Percentiles rank a stretch among this genome's conserved stretches.
Evolutionary conservation across 2,329 filamentous ascomycete species (phyloP).

Genomic region (Arthrobotrys megalospora): DNA sequence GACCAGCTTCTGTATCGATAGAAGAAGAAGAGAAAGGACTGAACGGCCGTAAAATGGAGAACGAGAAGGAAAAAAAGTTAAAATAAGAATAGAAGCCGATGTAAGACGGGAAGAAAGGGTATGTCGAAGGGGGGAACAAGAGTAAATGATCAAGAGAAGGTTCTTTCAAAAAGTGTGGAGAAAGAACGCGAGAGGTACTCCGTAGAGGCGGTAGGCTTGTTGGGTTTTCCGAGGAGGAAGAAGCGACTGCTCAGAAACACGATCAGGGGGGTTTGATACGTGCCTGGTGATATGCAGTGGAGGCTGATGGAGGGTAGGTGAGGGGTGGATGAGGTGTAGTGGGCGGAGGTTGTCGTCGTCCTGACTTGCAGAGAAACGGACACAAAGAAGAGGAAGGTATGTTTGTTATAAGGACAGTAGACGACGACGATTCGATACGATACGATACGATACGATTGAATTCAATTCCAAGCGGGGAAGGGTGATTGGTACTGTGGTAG

Average conservation of each 20-base stretch:
- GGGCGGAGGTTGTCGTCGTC: background rate
- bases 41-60: conserved; percentile 29
- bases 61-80: conserved; percentile 34
- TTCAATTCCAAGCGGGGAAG: background rate
- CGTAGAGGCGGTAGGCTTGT: background rate
- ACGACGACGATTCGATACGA: background rate
- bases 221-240: background rate
- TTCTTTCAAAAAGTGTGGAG: conserved; percentile 40
- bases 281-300: conserved; percentile 10
- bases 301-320: conserved; percentile 10
- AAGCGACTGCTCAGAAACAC: conserved; percentile 16
- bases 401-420: background rate
- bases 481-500: background rate
- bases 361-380: conserved; percentile 11
- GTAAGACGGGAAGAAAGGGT: background rate
- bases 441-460: background rate
- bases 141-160: conserved; percentile 22
- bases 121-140: conserved; percentile 6
- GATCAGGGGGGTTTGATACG: conserved; percentile 5
- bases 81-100: conserved; percentile 23
- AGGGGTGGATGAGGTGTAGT: conserved; percentile 12
- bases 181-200: conserved; percentile 30
- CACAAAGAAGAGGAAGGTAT: background rate
- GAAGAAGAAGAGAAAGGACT: conserved; percentile 36
- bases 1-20: conserved; percentile 60